Conservation (phyloP, 2,329 filamentous ascomycete genomes). For the Bisporella sp. region DNA sequence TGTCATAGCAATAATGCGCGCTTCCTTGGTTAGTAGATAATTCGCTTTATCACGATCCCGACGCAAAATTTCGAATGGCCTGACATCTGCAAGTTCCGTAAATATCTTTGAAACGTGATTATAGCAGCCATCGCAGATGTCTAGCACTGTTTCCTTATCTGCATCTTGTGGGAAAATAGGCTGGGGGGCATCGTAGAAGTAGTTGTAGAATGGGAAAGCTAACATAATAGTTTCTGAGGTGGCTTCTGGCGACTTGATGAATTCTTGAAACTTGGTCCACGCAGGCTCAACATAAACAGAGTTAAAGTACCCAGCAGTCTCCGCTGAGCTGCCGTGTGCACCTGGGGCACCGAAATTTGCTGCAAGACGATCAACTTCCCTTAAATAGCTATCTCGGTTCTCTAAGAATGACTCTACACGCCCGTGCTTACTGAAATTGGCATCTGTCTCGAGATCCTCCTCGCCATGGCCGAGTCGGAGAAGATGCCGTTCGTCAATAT, state of each 20-base stretch:
- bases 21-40: slow-evolving; percentile 90
- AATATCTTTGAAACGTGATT: slow-evolving; percentile 87
- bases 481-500: slow-evolving; percentile 92
- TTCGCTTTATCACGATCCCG: slow-evolving; percentile 89
- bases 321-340: slow-evolving; percentile 91
- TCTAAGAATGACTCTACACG: slow-evolving; percentile 93
- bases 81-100: slow-evolving; percentile 82
- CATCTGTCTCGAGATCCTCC: slow-evolving; percentile 81
- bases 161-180: slow-evolving; percentile 68
- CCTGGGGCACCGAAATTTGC: slow-evolving; percentile 80
- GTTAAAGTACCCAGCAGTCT: slow-evolving; percentile 96
- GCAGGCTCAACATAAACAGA: slow-evolving; percentile 82
- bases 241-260: slow-evolving; percentile 46
- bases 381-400: slow-evolving; percentile 69
- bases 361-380: slow-evolving; percentile 81
- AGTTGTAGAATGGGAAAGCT: slow-evolving; percentile 80
- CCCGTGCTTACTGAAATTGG: slow-evolving; percentile 88
- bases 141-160: slow-evolving; percentile 60
- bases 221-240: slow-evolving; percentile 56
- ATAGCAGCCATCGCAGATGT: slow-evolving; percentile 79
- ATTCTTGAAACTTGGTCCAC: slow-evolving; percentile 79
- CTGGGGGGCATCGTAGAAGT: slow-evolving; percentile 82
- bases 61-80: slow-evolving; percentile 90
- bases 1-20: slow-evolving; percentile 98
- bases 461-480: slow-evolving; percentile 91